A percentile compares a stretch with the other conserved stretches of the same genome.
phyloP scores from a whole-genome alignment of 2,329 filamentous ascomycete species.

The Xylariaceae sp. region DNA sequence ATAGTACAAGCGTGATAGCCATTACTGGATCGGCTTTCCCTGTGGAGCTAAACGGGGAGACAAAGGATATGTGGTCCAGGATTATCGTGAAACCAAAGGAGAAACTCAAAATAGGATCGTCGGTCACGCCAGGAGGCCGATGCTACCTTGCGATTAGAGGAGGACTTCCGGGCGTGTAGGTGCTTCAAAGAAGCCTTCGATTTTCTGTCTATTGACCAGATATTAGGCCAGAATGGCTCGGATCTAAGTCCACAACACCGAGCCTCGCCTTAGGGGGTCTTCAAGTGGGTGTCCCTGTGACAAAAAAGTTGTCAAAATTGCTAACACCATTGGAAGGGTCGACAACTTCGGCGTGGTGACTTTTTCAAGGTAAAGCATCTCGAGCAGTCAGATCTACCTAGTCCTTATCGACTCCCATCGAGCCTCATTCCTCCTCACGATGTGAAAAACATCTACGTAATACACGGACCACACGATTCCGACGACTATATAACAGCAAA shows the following conservation, averaged over 20 bases:
- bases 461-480: constrained; percentile 44
- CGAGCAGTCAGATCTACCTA: constrained; percentile 4
- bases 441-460: constrained; percentile 38
- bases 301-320: background rate
- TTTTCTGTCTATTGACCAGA: constrained; percentile 34
- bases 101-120: constrained; percentile 18
- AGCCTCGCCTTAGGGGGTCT: constrained; percentile 21
- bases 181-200: constrained; percentile 39
- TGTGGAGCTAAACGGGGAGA: constrained; percentile 31
- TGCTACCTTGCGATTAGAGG: constrained; percentile 42
- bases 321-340: constrained; percentile 16
- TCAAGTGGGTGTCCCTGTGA: constrained; percentile 14
- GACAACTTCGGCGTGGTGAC: constrained; percentile 16
- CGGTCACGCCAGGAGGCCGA: constrained; percentile 36
- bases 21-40: constrained; percentile 37
- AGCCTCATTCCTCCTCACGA: constrained; percentile 24
- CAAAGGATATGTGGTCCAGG: constrained; percentile 26
- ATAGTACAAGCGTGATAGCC: constrained; percentile 37
- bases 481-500: constrained; percentile 42
- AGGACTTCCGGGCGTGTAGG: constrained; percentile 39
- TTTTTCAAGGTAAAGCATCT: constrained; percentile 22
- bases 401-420: constrained; percentile 13
- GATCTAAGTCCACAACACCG: constrained; percentile 26
- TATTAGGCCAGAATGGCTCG: constrained; percentile 20
- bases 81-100: constrained; percentile 33